Percentiles rank a stretch among this genome's conserved stretches.
These are phyloP conservation scores for Cyberlindnera euphorbiae DNA, from an alignment of 805 yeast species.

Conservation along the genomic window DNA sequence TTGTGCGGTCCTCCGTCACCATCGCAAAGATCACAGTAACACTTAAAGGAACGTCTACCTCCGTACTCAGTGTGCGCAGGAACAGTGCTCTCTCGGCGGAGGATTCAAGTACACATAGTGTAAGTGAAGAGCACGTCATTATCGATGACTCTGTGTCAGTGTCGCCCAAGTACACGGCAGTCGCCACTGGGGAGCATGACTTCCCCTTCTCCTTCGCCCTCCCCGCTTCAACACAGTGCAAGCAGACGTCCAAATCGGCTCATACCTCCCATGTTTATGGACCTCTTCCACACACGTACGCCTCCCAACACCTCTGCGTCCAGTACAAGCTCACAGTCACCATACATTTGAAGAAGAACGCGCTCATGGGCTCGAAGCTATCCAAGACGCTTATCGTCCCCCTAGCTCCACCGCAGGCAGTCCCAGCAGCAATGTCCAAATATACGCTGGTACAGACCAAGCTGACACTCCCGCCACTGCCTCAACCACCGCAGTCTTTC, in stretches of 20 bases:
- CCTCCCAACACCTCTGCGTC: constrained; percentile 9
- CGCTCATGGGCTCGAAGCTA: constrained; percentile 6
- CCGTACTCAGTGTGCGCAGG: not conserved
- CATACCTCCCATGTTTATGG: constrained; percentile 9
- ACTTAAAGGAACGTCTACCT: constrained; percentile 4
- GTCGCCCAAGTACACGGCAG: constrained; percentile 7
- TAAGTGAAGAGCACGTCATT: constrained; percentile 6
- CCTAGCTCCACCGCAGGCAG: constrained; percentile 7
- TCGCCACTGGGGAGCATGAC: constrained; percentile 6
- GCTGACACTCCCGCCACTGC: constrained; percentile 4
- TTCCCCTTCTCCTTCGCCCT: constrained; percentile 12
- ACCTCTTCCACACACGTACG: constrained; percentile 10
- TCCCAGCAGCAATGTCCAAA: constrained; percentile 5
- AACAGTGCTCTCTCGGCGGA: too few species aligned
- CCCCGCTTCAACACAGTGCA: constrained; percentile 11
- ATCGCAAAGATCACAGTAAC: constrained; percentile 7
- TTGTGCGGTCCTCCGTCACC: constrained; percentile 7
- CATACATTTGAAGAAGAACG: constrained; percentile 4
- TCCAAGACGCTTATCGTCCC: constrained; percentile 9
- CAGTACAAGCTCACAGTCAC: constrained; percentile 9
- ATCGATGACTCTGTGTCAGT: constrained; percentile 10
- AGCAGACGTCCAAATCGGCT: too few species aligned
- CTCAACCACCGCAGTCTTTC: constrained; percentile 10
- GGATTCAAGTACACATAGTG: too few species aligned
- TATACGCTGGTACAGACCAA: constrained; percentile 5